Evolutionary conservation across 2,329 filamentous ascomycete species (phyloP), one percentile per base, ranked within the genome.

Genomic region (Colletotrichum filicis): DNA sequence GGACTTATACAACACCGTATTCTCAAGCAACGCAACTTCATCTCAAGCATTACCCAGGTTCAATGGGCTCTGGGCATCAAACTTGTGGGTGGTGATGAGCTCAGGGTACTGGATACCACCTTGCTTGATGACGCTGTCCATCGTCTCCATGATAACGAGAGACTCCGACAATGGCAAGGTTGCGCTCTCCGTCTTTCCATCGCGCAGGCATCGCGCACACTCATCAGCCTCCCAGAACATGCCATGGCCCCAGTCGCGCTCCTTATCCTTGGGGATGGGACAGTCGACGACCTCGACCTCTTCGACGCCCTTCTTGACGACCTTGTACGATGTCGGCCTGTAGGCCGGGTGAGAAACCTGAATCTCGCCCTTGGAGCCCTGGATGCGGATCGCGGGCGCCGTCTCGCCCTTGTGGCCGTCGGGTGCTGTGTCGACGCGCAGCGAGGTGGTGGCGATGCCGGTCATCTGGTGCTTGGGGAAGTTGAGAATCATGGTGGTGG

Each of bases 171-270:
- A 90, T 24, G 92, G 90, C 82, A 97, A 84, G 14, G 88, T 88
- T 60, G 89, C 87, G 80, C 94, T 95, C 86, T 97, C 92, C 78
- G 92, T 89, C 83, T 91, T 91, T 26, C 94, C 94, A 80, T 97
- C 94, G 56, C 92, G 87, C 70, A 97, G 79, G 76, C 93, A 94
- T 58, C 92, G 87, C 32, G 92, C 94, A 75, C 90, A 92, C 85
- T 95, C 94, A 80, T 95, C 94, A 1, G 94, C 94, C 81, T 95
- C 93, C 92, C 92, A 96, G 84, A 94, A 97, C 94, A 97, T 97
- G 62, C 94, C 95, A 75, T 94, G 92, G 12, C 94, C 94, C 83
- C 84, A 87, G 75, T 79, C 76, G 30, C 83, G 61, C 79, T 37
- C 86, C 83, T 75, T 83, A 77, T 91, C 88, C 68, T 80, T 79